Conservation (phyloP, 169 alveolate genomes). For the Amoebophrya sp. region DNA sequence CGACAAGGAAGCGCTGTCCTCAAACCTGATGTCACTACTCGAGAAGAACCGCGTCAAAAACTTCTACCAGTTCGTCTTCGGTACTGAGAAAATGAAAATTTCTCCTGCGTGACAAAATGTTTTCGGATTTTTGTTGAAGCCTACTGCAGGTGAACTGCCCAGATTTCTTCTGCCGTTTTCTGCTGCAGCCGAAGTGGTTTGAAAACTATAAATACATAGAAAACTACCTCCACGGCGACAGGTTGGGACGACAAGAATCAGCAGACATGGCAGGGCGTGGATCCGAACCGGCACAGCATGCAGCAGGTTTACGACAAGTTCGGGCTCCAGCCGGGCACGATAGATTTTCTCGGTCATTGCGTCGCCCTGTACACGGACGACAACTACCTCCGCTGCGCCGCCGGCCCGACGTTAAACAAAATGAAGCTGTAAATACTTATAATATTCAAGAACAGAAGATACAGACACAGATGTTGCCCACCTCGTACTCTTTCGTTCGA, state of each 20-base stretch:
- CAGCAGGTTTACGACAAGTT: constrained; percentile 59
- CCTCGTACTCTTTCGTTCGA: too few relatives aligned
- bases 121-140: too few relatives aligned
- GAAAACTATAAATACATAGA: too few relatives aligned
- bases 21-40: constrained; percentile 86
- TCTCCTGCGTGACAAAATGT: neutral
- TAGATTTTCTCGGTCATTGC: constrained; percentile 96
- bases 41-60: constrained; percentile 92
- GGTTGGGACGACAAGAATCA: constrained; percentile 65
- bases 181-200: too few relatives aligned
- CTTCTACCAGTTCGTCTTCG: constrained; percentile 62
- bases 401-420: constrained; percentile 71
- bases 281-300: constrained; percentile 65
- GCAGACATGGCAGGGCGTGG: constrained; percentile 75
- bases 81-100: neutral
- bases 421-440: constrained; percentile 52
- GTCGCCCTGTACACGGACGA: constrained; percentile 90
- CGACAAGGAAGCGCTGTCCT: constrained; percentile 87
- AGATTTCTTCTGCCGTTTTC: too few relatives aligned
- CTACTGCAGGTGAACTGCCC: too few relatives aligned
- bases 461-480: too few relatives aligned
- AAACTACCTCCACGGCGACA: too few relatives aligned
- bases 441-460: too few relatives aligned
- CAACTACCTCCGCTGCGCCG: constrained; percentile 61
- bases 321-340: constrained; percentile 85